phyloP scores from a whole-genome alignment of 2,329 filamentous ascomycete genomes.

The Xylariaceae sp. region DNA sequence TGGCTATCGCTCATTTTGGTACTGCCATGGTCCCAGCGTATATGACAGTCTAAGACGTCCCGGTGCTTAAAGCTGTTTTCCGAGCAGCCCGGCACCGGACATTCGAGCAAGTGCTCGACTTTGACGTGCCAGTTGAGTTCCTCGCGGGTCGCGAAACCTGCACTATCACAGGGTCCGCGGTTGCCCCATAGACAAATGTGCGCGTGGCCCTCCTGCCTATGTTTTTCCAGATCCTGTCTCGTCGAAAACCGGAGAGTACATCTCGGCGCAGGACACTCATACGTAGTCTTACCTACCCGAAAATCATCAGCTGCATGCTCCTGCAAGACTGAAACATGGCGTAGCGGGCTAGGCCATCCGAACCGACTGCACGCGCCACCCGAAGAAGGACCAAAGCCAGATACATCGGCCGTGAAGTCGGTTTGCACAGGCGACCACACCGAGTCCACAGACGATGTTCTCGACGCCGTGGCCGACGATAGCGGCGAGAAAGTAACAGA shows the following conservation, averaged over 20 bases:
- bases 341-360: slow-evolving; percentile 17
- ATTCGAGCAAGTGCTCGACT: slow-evolving; percentile 38
- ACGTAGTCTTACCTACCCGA: too few relatives aligned
- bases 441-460: slow-evolving; percentile 11
- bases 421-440: slow-evolving; percentile 15
- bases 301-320: too few relatives aligned
- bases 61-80: slow-evolving; percentile 31
- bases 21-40: slow-evolving; percentile 31
- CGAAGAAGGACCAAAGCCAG: too few relatives aligned
- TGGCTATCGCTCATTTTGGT: slow-evolving; percentile 11
- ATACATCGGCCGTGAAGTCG: slow-evolving; percentile 13
- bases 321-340: slow-evolving; percentile 6
- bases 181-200: slow-evolving; percentile 37
- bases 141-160: slow-evolving; percentile 32
- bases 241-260: slow-evolving; percentile 1
- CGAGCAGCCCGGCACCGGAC: slow-evolving; percentile 34
- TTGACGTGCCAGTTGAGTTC: slow-evolving; percentile 41
- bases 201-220: slow-evolving; percentile 24
- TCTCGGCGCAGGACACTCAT: not conserved
- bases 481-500: slow-evolving; percentile 11
- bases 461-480: slow-evolving; percentile 16
- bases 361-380: slow-evolving; percentile 2
- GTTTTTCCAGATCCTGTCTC: slow-evolving; percentile 8
- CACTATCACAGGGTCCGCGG: slow-evolving; percentile 26
- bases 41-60: slow-evolving; percentile 33